Percentiles rank a stretch among this genome's conserved stretches.
phyloP scores from a whole-genome alignment of 768 basidiomycete species.

The Asterophora parasitica region DNA sequence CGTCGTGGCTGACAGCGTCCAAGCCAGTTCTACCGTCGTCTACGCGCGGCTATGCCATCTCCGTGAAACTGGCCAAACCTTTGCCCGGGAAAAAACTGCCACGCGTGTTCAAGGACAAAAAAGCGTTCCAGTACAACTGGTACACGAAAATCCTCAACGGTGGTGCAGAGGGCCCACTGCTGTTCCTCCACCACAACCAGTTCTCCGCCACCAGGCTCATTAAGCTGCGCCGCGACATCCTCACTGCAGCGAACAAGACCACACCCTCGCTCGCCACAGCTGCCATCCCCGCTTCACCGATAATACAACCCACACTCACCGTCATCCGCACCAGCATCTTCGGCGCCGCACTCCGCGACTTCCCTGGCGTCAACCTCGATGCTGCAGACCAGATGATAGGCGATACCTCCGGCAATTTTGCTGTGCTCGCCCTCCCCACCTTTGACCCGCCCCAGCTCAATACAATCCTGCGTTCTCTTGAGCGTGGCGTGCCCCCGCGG shows the following conservation, averaged over 20 bases:
- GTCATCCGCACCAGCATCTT: slow-evolving; percentile 76
- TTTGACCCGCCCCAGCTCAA: slow-evolving; percentile 72
- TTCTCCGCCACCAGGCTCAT: slow-evolving; percentile 66
- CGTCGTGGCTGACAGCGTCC: slow-evolving; percentile 15
- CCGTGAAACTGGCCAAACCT: slow-evolving; percentile 45
- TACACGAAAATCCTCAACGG: slow-evolving; percentile 68
- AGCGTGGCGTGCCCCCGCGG: slow-evolving; percentile 59
- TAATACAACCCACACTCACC: slow-evolving; percentile 49
- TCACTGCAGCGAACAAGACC: slow-evolving; percentile 45
- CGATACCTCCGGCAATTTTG: slow-evolving; percentile 55
- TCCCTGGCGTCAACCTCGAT: slow-evolving; percentile 42
- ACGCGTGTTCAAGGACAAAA: slow-evolving; percentile 74
- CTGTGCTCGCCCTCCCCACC: slow-evolving; percentile 57
- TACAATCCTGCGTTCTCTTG: slow-evolving; percentile 61
- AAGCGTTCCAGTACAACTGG: slow-evolving; percentile 75
- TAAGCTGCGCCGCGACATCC: slow-evolving; percentile 65
- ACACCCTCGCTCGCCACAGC: slow-evolving; percentile 33
- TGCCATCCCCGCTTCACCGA: slow-evolving; percentile 22
- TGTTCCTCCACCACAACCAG: slow-evolving; percentile 77
- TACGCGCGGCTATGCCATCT: slow-evolving; percentile 51
- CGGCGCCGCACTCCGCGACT: slow-evolving; percentile 69
- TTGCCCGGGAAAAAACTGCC: slow-evolving; percentile 51
- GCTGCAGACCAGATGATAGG: slow-evolving; percentile 50
- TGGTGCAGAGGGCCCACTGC: slow-evolving; percentile 53
- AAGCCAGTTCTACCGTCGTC: slow-evolving; percentile 21